A percentile compares a stretch with the other conserved stretches of the same genome.
Conservation (phyloP, 2,329 filamentous ascomycete genomes). For the Phialophora macrospora region DNA sequence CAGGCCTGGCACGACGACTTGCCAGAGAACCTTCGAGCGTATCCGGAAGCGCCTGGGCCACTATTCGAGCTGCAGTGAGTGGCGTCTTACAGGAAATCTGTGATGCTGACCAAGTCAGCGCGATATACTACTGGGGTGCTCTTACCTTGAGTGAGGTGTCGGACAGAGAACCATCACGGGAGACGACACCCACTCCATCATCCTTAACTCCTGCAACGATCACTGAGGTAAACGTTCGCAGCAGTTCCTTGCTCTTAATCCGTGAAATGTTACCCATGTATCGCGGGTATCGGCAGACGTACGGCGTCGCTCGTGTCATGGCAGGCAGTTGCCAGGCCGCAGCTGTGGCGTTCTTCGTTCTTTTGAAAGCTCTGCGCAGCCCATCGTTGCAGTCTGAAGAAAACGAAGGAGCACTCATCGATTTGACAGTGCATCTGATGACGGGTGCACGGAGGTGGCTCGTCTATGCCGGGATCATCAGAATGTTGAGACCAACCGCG, state of each 20-base stretch:
- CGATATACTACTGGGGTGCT: slow-evolving; percentile 11
- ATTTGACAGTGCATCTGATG: slow-evolving; percentile 15
- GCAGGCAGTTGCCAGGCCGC: slow-evolving; percentile 18
- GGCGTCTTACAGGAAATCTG: not conserved
- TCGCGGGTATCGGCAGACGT: slow-evolving; percentile 9
- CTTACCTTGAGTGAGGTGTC: slow-evolving; percentile 17
- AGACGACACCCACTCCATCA: not conserved
- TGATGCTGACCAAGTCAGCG: not conserved
- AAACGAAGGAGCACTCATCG: slow-evolving; percentile 10
- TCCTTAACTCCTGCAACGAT: not conserved
- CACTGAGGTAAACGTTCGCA: slow-evolving; percentile 1
- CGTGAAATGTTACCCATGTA: slow-evolving; percentile 10
- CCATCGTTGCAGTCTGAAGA: slow-evolving; percentile 5
- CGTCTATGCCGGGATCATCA: slow-evolving; percentile 12
- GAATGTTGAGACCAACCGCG: slow-evolving; percentile 15
- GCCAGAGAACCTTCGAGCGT: not conserved
- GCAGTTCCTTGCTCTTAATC: slow-evolving; percentile 17
- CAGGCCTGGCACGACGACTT: slow-evolving; percentile 6
- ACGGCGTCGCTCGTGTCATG: slow-evolving; percentile 14
- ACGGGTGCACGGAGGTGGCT: slow-evolving; percentile 13
- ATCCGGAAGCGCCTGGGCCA: slow-evolving; percentile 4
- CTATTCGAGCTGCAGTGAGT: slow-evolving; percentile 19
- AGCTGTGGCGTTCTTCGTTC: slow-evolving; percentile 10
- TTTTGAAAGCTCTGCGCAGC: slow-evolving; percentile 7
- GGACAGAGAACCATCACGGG: slow-evolving; percentile 1